These are phyloP conservation scores for Paramarasmius palmivorus DNA, from an alignment of 1,284 basidiomycete species.

Conservation along the genomic window DNA sequence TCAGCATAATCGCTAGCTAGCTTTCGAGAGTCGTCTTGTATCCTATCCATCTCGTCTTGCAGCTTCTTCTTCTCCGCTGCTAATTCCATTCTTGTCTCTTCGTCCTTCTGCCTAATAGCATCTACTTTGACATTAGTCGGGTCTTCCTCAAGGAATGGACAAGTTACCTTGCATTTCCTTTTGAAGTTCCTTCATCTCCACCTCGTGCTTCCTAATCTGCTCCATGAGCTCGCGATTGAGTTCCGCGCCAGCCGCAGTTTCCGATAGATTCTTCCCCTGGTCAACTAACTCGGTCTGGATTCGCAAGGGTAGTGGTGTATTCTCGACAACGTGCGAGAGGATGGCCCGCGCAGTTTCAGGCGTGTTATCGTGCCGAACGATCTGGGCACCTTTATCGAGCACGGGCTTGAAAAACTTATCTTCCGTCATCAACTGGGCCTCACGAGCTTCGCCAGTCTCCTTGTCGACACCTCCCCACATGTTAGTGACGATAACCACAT, in stretches of 20 bases:
- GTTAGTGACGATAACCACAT: conserved; percentile 52
- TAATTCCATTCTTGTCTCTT: too few species aligned
- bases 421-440: conserved; percentile 37
- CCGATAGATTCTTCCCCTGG: conserved; percentile 31
- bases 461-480: conserved; percentile 48
- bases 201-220: conserved; percentile 32
- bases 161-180: too few species aligned
- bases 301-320: conserved; percentile 25
- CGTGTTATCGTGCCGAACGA: conserved; percentile 39
- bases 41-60: too few species aligned
- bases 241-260: conserved; percentile 35
- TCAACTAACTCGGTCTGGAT: conserved; percentile 29
- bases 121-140: too few species aligned
- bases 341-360: conserved; percentile 32
- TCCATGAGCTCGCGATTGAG: conserved; percentile 32
- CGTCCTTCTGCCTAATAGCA: too few species aligned
- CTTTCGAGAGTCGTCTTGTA: too few species aligned
- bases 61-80: too few species aligned
- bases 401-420: conserved; percentile 48
- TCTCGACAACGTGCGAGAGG: conserved; percentile 34
- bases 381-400: conserved; percentile 40
- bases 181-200: too few species aligned
- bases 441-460: conserved; percentile 38
- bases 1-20: too few species aligned
- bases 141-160: too few species aligned